Percentiles rank a stretch among this genome's conserved stretches.
phyloP scores from a whole-genome alignment of 441 rosid species.

The Flueggea neowawraea region DNA sequence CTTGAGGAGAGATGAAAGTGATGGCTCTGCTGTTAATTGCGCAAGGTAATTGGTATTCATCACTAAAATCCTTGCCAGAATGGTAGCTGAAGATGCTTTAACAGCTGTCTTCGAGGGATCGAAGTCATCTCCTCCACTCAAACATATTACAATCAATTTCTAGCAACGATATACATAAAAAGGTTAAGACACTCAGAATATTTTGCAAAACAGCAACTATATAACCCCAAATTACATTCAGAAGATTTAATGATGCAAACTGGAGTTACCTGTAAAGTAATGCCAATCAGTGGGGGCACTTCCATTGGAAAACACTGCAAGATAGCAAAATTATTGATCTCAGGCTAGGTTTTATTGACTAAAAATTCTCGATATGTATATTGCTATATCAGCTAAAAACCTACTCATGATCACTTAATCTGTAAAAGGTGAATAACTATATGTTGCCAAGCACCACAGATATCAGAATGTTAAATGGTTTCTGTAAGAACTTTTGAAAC shows the following conservation, averaged over 20 bases:
- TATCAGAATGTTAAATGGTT: too few relatives aligned
- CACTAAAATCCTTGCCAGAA: conserved; percentile 93
- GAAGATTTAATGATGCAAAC: background rate
- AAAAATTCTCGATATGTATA: too few relatives aligned
- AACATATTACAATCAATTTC: conserved; percentile 84
- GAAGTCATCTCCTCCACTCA: conserved; percentile 83
- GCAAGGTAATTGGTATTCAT: conserved; percentile 87
- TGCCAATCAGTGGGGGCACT: conserved; percentile 81
- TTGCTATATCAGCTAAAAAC: too few relatives aligned
- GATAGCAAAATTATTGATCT: background rate
- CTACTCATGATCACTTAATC: too few relatives aligned
- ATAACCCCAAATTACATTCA: too few relatives aligned
- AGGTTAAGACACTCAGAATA: conserved; percentile 1
- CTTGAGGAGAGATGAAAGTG: conserved; percentile 69
- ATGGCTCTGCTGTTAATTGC: conserved; percentile 84
- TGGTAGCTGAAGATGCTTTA: conserved; percentile 80
- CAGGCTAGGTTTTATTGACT: background rate
- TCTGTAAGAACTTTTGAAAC: too few relatives aligned
- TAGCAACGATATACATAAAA: conserved; percentile 18
- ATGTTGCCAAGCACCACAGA: too few relatives aligned
- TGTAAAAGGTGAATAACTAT: too few relatives aligned
- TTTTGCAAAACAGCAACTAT: too few relatives aligned
- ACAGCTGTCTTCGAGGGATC: conserved; percentile 90
- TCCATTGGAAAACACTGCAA: conserved; percentile 86
- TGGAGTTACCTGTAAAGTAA: conserved; percentile 72